phyloP scores from a whole-genome alignment of 2,329 filamentous ascomycete genomes.

The Monilinia fructicola region DNA sequence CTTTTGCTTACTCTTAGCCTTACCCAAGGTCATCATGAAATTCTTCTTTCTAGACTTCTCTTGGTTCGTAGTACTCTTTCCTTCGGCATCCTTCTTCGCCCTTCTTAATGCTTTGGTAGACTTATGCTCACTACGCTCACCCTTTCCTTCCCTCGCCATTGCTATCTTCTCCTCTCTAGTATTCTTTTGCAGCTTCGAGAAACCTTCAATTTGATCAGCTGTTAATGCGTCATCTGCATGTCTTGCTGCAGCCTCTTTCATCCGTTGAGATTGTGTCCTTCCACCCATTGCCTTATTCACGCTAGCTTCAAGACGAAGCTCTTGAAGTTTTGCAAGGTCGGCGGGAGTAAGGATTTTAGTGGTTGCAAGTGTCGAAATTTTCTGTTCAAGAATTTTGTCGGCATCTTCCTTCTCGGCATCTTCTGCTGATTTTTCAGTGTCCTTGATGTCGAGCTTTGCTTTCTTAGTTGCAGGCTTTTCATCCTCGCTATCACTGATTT shows the following conservation, averaged over 20 bases:
- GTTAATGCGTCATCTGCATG: constrained; percentile 88
- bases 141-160: constrained; percentile 78
- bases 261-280: constrained; percentile 42
- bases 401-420: constrained; percentile 48
- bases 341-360: constrained; percentile 93
- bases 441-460: constrained; percentile 48
- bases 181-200: constrained; percentile 75
- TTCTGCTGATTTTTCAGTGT: constrained; percentile 40
- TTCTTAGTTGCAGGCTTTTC: constrained; percentile 69
- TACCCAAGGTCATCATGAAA: constrained; percentile 95
- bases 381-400: constrained; percentile 42
- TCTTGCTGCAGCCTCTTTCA: constrained; percentile 50
- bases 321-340: constrained; percentile 90
- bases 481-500: constrained; percentile 71
- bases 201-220: constrained; percentile 86
- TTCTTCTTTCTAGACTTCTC: constrained; percentile 98
- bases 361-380: constrained; percentile 76
- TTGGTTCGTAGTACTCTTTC: constrained; percentile 95
- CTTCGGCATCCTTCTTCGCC: constrained; percentile 82
- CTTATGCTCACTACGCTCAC: constrained; percentile 76
- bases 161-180: constrained; percentile 90
- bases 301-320: constrained; percentile 73
- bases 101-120: constrained; percentile 80
- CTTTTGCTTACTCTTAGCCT: constrained; percentile 95
- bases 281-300: constrained; percentile 63